phyloP scores from a whole-genome alignment of 2,329 filamentous ascomycete genomes.

The Monosporascus sp. region DNA sequence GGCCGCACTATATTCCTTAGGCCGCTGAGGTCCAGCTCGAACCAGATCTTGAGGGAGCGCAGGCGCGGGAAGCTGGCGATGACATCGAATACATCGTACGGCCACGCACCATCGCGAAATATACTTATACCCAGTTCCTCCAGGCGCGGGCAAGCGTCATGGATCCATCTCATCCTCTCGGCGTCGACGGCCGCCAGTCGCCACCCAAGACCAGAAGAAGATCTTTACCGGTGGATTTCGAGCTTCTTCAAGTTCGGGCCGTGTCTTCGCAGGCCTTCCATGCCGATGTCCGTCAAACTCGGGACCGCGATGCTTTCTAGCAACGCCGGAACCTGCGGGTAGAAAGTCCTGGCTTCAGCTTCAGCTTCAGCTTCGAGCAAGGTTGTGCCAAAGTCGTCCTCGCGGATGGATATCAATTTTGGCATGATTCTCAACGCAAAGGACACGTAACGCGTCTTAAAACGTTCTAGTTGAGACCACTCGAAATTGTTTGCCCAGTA shows the following conservation, averaged over 20 bases:
- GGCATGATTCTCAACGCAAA: conserved; percentile 1
- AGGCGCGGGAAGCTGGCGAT: conserved; percentile 5
- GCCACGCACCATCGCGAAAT: conserved; percentile 3
- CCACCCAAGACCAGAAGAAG: not conserved
- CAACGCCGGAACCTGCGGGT: conserved; percentile 2
- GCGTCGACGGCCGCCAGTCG: not conserved
- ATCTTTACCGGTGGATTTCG: conserved; percentile 2
- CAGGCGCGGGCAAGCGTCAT: conserved; percentile 5
- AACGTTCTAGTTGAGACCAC: conserved; percentile 5
- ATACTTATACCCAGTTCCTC: conserved; percentile 6
- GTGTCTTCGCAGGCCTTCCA: conserved; percentile 1
- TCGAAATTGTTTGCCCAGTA: conserved; percentile 9
- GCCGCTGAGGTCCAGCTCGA: conserved; percentile 5
- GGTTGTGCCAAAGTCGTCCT: not conserved
- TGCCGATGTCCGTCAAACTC: not conserved
- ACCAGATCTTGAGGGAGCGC: conserved; percentile 5
- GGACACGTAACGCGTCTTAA: not conserved
- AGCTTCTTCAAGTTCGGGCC: conserved; percentile 1
- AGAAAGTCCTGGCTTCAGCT: not conserved
- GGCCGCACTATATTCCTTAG: not conserved
- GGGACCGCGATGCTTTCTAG: conserved; percentile 2
- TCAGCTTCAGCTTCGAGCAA: not conserved
- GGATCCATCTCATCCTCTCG: not conserved
- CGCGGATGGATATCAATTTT: conserved; percentile 2
- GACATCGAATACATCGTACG: conserved; percentile 3